These are phyloP conservation scores for Coemansia sp. DNA, from an alignment of 192 early-diverging fungal genomes.

Conservation along the genomic window DNA sequence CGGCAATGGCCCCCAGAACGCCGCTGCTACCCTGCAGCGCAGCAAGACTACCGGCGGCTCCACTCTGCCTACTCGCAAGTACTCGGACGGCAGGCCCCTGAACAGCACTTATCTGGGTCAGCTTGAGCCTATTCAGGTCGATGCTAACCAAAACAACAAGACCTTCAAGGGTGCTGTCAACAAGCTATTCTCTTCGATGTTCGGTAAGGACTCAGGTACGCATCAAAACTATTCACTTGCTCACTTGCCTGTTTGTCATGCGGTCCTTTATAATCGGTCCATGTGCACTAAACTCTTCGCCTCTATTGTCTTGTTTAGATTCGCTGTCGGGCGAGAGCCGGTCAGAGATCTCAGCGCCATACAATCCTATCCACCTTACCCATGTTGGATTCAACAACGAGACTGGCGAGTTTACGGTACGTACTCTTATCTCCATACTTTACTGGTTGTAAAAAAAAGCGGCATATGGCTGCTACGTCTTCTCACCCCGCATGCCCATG, in stretches of 20 bases:
- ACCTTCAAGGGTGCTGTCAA: slow-evolving; percentile 58
- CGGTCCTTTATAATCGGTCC: background rate
- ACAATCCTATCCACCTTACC: slow-evolving; percentile 95
- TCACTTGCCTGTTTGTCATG: background rate
- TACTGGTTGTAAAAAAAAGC: background rate
- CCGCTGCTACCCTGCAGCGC: slow-evolving; percentile 43
- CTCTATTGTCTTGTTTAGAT: slow-evolving; percentile 40
- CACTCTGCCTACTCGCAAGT: slow-evolving; percentile 47
- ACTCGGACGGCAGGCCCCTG: slow-evolving; percentile 51
- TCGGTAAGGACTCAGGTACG: slow-evolving; percentile 43
- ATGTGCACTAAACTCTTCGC: slow-evolving; percentile 1
- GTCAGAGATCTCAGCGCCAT: slow-evolving; percentile 91
- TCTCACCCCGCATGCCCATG: slow-evolving; percentile 1
- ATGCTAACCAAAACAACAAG: slow-evolving; percentile 45
- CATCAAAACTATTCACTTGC: background rate
- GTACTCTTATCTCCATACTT: slow-evolving; percentile 15
- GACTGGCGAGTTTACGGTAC: slow-evolving; percentile 90
- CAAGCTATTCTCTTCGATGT: slow-evolving; percentile 58
- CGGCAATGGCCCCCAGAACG: slow-evolving; percentile 26
- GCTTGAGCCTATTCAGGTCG: slow-evolving; percentile 55
- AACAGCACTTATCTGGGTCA: slow-evolving; percentile 58
- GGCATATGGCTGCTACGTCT: slow-evolving; percentile 1
- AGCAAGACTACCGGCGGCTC: slow-evolving; percentile 55
- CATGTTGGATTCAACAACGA: slow-evolving; percentile 98
- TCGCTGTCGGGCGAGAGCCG: slow-evolving; percentile 69